Evolutionary conservation across 148 eudicot genomes (phyloP).

Genomic region (Rhododendron henanense): DNA sequence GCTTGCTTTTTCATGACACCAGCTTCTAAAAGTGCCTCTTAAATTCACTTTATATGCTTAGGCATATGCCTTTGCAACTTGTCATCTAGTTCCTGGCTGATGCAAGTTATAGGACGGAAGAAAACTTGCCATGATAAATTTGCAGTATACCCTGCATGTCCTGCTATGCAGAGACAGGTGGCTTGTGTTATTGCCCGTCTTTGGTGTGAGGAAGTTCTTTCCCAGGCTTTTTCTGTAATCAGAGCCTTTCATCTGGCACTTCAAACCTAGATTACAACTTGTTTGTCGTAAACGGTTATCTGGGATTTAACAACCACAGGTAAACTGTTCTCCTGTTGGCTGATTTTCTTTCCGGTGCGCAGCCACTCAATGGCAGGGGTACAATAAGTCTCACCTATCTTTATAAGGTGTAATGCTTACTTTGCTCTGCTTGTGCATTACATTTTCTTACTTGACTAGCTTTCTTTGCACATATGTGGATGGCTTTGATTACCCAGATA

Average conservation of each 20-base stretch:
- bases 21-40: background rate
- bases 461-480: slow-evolving; percentile 16
- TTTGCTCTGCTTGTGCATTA: background rate
- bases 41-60: background rate
- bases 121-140: background rate
- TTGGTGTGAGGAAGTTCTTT: background rate
- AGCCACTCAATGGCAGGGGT: background rate
- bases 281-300: background rate
- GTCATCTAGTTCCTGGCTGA: background rate
- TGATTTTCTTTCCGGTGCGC: background rate
- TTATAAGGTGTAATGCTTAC: background rate
- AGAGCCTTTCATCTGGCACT: background rate
- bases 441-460: background rate
- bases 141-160: background rate
- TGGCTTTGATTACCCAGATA: slow-evolving; percentile 49
- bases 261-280: background rate
- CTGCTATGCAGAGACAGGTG: background rate
- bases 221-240: background rate
- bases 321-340: background rate
- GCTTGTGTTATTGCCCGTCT: background rate
- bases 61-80: background rate
- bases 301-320: background rate
- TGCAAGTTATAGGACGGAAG: background rate
- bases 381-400: background rate
- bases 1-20: background rate